Base-by-base conservation (phyloP, 1,284 basidiomycete species). In the Paramarasmius palmivorus region DNA sequence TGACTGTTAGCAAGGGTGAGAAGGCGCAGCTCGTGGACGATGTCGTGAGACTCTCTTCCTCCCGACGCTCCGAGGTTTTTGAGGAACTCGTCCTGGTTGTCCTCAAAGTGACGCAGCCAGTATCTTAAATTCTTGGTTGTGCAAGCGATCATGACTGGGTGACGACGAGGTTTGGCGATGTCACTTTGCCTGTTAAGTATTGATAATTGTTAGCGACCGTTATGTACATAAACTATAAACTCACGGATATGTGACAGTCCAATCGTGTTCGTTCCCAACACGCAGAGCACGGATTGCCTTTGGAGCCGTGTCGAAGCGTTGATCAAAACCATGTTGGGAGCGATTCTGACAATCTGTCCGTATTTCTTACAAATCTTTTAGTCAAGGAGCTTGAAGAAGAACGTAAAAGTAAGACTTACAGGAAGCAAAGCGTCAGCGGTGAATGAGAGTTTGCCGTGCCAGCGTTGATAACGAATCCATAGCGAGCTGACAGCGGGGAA, bases 241-340 rank as follows among this genome's bases (percentile, higher is more conserved):
- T n/a, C n/a, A n/a, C 41, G 41, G 41, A 14, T 42, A 42, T 14
- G 41, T 42, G 19, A 42, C 41, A 14, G 41, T 42, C 41, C 41
- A 42, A 19, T 42, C 41, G 6, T 42, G 20, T n/a, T n/a, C n/a
- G 25, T 22, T 12, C n/a, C 41, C 41, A 22, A 42, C 20, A 20
- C 41, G 41, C 5, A 42, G 25, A 22, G 41, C 41, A 42, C 41
- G 41, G 25, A 42, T 42, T 20, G 41, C 41, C 22, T 22, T 42
- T 5, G 41, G 41, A 12, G 41, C 41, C 4, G 41, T 42, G 19
- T 42, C 20, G 41, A 42, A 20, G 14, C 41, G 19, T 42, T 42
- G 12, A 42, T 25, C 6, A 42, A 14, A 12, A 42, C 41, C 41
- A 42, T 42, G 41, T 42, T 42, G n/a, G 41, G 41, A 14, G n/a